Evolutionary conservation across 106 monocot genomes (phyloP).

Genomic region (Vanilla planifolia): DNA sequence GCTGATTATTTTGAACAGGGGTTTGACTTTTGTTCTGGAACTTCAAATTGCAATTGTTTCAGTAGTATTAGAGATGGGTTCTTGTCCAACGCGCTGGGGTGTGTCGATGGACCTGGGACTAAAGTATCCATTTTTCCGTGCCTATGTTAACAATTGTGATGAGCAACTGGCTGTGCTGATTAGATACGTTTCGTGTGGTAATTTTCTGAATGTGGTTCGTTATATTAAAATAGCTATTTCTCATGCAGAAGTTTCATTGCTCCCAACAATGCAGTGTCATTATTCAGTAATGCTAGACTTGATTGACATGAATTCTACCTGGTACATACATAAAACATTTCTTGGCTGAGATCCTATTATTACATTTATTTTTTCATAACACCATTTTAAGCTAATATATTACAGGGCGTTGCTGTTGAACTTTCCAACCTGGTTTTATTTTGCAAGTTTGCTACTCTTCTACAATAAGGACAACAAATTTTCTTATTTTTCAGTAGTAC

Average conservation of each 20-base stretch:
- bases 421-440: slow-evolving; percentile 86
- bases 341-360: neutral
- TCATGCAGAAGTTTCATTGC: neutral
- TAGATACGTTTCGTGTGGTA: slow-evolving; percentile 46
- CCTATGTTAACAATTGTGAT: slow-evolving; percentile 51
- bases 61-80: slow-evolving; percentile 56
- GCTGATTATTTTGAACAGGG: slow-evolving; percentile 43
- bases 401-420: slow-evolving; percentile 70
- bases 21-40: slow-evolving; percentile 43
- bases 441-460: slow-evolving; percentile 52
- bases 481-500: slow-evolving; percentile 25
- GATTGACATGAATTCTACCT: slow-evolving; percentile 54
- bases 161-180: slow-evolving; percentile 40
- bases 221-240: slow-evolving; percentile 20
- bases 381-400: slow-evolving; percentile 6
- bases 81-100: slow-evolving; percentile 76
- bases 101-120: slow-evolving; percentile 52
- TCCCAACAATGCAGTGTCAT: neutral
- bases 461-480: slow-evolving; percentile 17
- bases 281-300: slow-evolving; percentile 10
- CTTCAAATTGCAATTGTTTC: slow-evolving; percentile 54
- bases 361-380: neutral
- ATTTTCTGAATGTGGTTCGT: slow-evolving; percentile 46
- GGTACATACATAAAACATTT: slow-evolving; percentile 26
- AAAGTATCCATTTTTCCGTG: slow-evolving; percentile 40